Percentiles rank a stretch among this genome's conserved stretches.
Conservation (phyloP, 2,329 filamentous ascomycete genomes). For the Microdochium paspali region DNA sequence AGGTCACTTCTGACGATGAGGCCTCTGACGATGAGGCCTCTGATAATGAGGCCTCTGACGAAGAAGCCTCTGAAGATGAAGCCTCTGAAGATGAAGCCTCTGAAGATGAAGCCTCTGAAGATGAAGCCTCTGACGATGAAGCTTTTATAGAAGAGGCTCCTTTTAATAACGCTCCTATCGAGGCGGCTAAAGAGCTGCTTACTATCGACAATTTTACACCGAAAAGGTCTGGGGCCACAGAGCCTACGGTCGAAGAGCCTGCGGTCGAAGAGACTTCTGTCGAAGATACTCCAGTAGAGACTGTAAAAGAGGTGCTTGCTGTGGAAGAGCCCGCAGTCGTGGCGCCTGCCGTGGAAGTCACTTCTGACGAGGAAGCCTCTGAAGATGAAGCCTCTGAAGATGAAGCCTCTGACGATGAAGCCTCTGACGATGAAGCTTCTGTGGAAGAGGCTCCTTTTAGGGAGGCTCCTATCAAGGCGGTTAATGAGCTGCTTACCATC, state of each 20-base stretch:
- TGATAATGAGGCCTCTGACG: not conserved
- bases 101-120: not conserved
- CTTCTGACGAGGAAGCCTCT: slow-evolving; percentile 1
- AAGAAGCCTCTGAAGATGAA: not conserved
- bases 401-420: not conserved
- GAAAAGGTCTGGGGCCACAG: slow-evolving; percentile 8
- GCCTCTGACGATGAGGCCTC: not conserved
- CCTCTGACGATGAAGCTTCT: slow-evolving; percentile 1
- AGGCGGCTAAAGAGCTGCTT: too few species aligned
- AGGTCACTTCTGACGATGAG: slow-evolving; percentile 1
- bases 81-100: not conserved
- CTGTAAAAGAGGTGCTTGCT: slow-evolving; percentile 6
- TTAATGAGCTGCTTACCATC: too few species aligned
- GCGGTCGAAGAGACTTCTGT: slow-evolving; percentile 2
- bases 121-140: not conserved
- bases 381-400: not conserved
- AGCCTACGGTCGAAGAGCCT: slow-evolving; percentile 2
- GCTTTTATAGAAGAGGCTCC: not conserved
- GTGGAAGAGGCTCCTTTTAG: too few species aligned
- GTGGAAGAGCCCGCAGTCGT: not conserved
- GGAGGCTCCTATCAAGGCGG: too few species aligned
- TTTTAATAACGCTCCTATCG: too few species aligned
- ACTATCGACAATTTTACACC: too few species aligned
- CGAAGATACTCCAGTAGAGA: slow-evolving; percentile 4
- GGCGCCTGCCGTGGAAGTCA: slow-evolving; percentile 1